These are phyloP conservation scores for Fusarium multiceps DNA, from an alignment of 2,329 filamentous ascomycete genomes.

Conservation along the genomic window DNA sequence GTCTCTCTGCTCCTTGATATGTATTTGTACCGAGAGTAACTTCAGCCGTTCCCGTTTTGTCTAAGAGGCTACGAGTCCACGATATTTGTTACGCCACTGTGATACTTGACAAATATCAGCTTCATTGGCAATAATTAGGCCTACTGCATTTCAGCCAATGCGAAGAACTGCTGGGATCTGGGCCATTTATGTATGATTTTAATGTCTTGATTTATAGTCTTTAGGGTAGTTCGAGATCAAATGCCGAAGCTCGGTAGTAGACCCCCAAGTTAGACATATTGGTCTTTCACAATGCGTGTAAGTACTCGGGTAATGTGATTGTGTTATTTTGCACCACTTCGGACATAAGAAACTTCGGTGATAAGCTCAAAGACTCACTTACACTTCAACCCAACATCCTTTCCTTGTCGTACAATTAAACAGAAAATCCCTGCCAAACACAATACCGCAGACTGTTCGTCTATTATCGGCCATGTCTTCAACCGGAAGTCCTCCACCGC, in stretches of 20 bases:
- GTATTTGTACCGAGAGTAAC: fast-evolving
- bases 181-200: not conserved
- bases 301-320: fast-evolving
- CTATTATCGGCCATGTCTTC: conserved; percentile 18
- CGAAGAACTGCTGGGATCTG: fast-evolving
- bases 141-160: not conserved
- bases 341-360: conserved; percentile 28
- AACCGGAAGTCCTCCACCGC: conserved; percentile 7
- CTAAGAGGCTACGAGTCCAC: not conserved
- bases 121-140: not conserved
- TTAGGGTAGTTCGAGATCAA: not conserved
- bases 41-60: not conserved
- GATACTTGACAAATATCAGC: not conserved
- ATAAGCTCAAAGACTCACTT: conserved; percentile 32
- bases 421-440: not conserved
- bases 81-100: not conserved
- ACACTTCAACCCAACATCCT: conserved; percentile 1
- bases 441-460: not conserved
- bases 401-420: not conserved
- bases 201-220: not conserved
- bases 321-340: not conserved
- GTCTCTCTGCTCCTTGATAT: too few species aligned
- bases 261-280: too few species aligned
- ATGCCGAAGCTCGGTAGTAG: not conserved
- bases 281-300: fast-evolving